A percentile compares a stretch with the other conserved stretches of the same genome.
These are phyloP conservation scores for Nemania diffusa DNA, from an alignment of 2,329 filamentous ascomycete genomes.

Conservation along the genomic window DNA sequence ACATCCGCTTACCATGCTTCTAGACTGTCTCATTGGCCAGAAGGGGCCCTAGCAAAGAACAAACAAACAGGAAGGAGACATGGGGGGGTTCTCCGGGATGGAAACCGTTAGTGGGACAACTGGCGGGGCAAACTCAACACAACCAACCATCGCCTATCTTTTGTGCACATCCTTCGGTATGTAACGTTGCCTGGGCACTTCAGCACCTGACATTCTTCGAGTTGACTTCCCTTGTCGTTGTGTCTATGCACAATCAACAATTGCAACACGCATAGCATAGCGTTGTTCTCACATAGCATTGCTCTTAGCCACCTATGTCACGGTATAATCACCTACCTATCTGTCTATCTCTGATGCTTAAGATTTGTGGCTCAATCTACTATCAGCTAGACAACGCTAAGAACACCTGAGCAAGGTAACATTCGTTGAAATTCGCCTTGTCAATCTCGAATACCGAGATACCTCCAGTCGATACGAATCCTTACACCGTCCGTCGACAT, in stretches of 20 bases:
- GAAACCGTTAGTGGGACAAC: slow-evolving; percentile 19
- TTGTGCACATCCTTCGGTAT: slow-evolving; percentile 29
- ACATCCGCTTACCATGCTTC: slow-evolving; percentile 18
- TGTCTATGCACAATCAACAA: not conserved
- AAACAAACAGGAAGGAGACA: slow-evolving; percentile 38
- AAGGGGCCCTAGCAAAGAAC: slow-evolving; percentile 25
- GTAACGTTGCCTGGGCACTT: slow-evolving; percentile 44
- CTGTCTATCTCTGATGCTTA: not conserved
- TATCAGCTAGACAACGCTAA: no score
- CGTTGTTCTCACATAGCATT: no score
- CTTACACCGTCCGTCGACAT: no score
- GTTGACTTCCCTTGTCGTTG: not conserved
- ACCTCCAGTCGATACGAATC: not conserved
- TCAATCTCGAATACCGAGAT: slow-evolving; percentile 4
- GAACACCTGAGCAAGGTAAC: slow-evolving; percentile 8
- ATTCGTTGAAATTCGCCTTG: not conserved
- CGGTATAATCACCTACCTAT: not conserved
- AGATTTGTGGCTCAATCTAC: not conserved
- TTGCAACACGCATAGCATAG: not conserved
- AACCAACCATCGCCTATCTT: slow-evolving; percentile 11
- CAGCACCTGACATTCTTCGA: not conserved
- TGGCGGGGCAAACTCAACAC: slow-evolving; percentile 14
- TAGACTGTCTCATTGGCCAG: slow-evolving; percentile 37
- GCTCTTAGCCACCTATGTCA: not conserved
- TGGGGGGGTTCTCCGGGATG: slow-evolving; percentile 10